Conservation (phyloP, 2,329 filamentous ascomycete genomes). For the Claviceps monticola region DNA sequence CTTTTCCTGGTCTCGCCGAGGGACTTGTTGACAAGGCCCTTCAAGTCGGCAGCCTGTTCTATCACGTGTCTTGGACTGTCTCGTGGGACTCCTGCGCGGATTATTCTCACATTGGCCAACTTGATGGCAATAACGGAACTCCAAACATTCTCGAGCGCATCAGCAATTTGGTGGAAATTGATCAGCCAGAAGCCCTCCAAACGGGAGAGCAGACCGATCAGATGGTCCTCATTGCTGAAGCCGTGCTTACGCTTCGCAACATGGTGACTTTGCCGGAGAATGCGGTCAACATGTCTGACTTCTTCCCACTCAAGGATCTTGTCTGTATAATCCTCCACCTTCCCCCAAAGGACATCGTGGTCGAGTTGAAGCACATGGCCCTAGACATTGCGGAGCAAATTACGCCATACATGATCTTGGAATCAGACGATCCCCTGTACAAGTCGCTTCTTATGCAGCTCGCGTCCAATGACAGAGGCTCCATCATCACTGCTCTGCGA, state of each 20-base stretch:
- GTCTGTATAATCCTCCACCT: slow-evolving; percentile 71
- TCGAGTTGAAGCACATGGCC: slow-evolving; percentile 80
- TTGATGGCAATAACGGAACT: slow-evolving; percentile 36
- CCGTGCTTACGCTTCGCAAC: slow-evolving; percentile 77
- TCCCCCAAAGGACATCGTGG: slow-evolving; percentile 54
- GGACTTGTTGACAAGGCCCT: slow-evolving; percentile 75
- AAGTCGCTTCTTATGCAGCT: slow-evolving; percentile 53
- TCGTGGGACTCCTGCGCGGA: slow-evolving; percentile 47
- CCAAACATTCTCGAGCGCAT: slow-evolving; percentile 52
- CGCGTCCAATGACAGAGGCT: slow-evolving; percentile 61
- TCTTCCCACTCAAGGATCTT: slow-evolving; percentile 64
- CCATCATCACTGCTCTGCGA: slow-evolving; percentile 65
- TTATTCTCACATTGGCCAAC: slow-evolving; percentile 32
- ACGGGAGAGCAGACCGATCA: slow-evolving; percentile 56
- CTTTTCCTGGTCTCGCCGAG: slow-evolving; percentile 78
- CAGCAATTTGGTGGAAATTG: slow-evolving; percentile 41
- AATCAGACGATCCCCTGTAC: slow-evolving; percentile 66
- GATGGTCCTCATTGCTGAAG: slow-evolving; percentile 70
- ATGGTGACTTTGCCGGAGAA: slow-evolving; percentile 94
- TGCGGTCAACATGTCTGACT: slow-evolving; percentile 63
- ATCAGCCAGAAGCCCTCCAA: slow-evolving; percentile 56
- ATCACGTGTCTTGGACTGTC: slow-evolving; percentile 68
- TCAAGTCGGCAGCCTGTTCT: slow-evolving; percentile 65
- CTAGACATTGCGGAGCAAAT: slow-evolving; percentile 87
- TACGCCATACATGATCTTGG: slow-evolving; percentile 64